phyloP scores from a whole-genome alignment of 495 filamentous ascomycete genomes.

The Podospora pseudocomata region DNA sequence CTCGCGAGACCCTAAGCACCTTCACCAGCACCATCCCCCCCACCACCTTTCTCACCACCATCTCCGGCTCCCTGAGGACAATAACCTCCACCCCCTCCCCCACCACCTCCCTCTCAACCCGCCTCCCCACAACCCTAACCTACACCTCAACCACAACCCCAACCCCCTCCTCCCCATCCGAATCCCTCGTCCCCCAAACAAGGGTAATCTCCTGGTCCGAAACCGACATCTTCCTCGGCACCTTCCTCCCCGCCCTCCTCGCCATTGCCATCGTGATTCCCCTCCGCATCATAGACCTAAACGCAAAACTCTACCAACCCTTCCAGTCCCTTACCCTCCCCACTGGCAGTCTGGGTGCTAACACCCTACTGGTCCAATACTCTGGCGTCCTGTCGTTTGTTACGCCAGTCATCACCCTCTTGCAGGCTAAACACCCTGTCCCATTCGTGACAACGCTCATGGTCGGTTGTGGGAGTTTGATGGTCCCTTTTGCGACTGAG shows the following conservation, averaged over 20 bases:
- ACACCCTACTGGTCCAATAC: conserved; percentile 32
- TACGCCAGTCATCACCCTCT: conserved; percentile 23
- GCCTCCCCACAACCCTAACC: conserved; percentile 20
- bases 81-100: conserved; percentile 30
- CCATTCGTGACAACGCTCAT: conserved; percentile 33
- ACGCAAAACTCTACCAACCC: conserved; percentile 40
- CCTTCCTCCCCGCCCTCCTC: conserved; percentile 34
- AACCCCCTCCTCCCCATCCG: conserved; percentile 6
- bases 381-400: conserved; percentile 26
- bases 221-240: conserved; percentile 35
- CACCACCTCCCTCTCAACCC: conserved; percentile 24
- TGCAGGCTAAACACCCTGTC: conserved; percentile 26
- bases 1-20: conserved; percentile 26
- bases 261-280: conserved; percentile 32
- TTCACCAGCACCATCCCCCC: conserved; percentile 26
- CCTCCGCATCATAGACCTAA: conserved; percentile 36
- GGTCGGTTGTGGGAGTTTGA: conserved; percentile 27
- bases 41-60: conserved; percentile 29
- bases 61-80: conserved; percentile 29
- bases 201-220: conserved; percentile 25
- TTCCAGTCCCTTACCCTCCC: conserved; percentile 30
- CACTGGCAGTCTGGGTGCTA: conserved; percentile 18
- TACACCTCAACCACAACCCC: conserved; percentile 23
- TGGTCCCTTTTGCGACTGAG: conserved; percentile 35
- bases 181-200: conserved; percentile 5